Evolutionary conservation across 2,329 filamentous ascomycete genomes (phyloP), one percentile per base, ranked within the genome.

Genomic region (Nemania sp.): DNA sequence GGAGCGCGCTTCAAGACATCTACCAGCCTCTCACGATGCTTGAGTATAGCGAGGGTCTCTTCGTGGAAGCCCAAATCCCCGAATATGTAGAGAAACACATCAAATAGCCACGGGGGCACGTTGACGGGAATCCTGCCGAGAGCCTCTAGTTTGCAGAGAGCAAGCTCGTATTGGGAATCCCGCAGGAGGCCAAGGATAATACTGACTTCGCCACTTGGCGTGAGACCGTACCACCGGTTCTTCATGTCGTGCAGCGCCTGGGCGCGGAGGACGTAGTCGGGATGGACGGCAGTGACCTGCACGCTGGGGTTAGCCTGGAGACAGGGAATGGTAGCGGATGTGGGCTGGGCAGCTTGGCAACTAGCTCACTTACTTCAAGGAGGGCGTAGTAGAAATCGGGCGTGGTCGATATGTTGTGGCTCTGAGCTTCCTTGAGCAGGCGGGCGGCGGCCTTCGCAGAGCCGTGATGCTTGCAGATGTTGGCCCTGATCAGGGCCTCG

Each of bases 141-240:
- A 19, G 80, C 73, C 31, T 90, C 86, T 36, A 96, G 71, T 61
- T 83, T 83, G 46, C 82, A 78, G 53, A 96, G 75, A 1, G 91
- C 92, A 59, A 92, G 75, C 72, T 97, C 94, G 58, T 90, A 86
- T 64, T 95, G 88, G 1, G 85, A 83, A 63, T 97, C 92, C 17
- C 91, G 82, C 30, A 97, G 77, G 54, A 95, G 73, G 0, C 90
- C 91, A 8, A 90, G 73, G 1, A 88, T 80, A 17, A 95, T 77
- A 66, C 82, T 83, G 63, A 89, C 82, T 67, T 81, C 82, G 7
- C 85, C 87, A 6, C 80, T 76, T 9, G 78, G 80, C 36, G 78
- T 83, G 7, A 89, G 73, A 7, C 76, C 74, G 47, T 88, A 80
- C 89, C 91, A 96, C 59, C 83, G 79, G 51, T 83, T 78, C 64